Evolutionary conservation across 1,284 basidiomycete genomes (phyloP).

Genomic region (Ustilago nuda): DNA sequence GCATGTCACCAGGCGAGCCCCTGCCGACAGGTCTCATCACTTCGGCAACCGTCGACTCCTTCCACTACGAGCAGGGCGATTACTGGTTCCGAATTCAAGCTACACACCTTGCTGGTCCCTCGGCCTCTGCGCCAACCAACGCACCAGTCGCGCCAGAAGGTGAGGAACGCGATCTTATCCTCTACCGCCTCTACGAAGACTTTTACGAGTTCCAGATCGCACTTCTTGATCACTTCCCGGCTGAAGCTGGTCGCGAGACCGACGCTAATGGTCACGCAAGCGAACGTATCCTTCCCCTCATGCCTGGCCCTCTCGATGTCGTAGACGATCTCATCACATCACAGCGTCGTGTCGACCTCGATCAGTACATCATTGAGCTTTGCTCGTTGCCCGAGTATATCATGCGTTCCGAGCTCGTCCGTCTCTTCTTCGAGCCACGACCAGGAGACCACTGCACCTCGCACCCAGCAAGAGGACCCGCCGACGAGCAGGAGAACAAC

Average conservation of each 20-base stretch:
- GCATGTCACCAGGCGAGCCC: conserved; percentile 57
- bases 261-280: conserved; percentile 70
- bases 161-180: conserved; percentile 78
- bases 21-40: conserved; percentile 78
- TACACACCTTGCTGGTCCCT: conserved; percentile 73
- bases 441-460: conserved; percentile 78
- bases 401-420: conserved; percentile 82
- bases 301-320: conserved; percentile 87
- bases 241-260: conserved; percentile 48
- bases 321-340: conserved; percentile 89
- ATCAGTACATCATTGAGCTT: conserved; percentile 86
- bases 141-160: conserved; percentile 54
- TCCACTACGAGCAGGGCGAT: conserved; percentile 94
- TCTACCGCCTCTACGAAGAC: conserved; percentile 96
- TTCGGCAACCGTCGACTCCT: conserved; percentile 90
- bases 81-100: conserved; percentile 98
- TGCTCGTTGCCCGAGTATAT: conserved; percentile 82
- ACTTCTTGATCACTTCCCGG: conserved; percentile 70
- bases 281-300: conserved; percentile 86
- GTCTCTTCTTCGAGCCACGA: conserved; percentile 85
- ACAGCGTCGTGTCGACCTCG: conserved; percentile 83
- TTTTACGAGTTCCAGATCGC: conserved; percentile 97
- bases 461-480: conserved; percentile 35
- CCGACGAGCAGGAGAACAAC: conserved; percentile 21
- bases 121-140: conserved; percentile 36